These are phyloP conservation scores for Wickerhamomyces chambardii DNA, from an alignment of 805 yeast species.

Conservation along the genomic window DNA sequence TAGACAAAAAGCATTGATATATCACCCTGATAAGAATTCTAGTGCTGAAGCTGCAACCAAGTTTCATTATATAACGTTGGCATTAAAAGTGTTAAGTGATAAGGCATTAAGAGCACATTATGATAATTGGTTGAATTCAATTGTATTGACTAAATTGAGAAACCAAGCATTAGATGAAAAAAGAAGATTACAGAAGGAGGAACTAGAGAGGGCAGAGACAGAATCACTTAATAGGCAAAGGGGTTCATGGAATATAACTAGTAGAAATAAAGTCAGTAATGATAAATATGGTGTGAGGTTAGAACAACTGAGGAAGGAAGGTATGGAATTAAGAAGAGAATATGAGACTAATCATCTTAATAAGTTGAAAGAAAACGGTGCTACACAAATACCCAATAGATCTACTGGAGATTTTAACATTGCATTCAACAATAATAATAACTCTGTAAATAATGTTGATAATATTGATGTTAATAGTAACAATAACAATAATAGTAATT, in stretches of 20 bases:
- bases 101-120: constrained; percentile 73
- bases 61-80: constrained; percentile 79
- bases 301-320: constrained; percentile 16
- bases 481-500: not conserved
- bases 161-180: constrained; percentile 7
- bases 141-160: constrained; percentile 3
- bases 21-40: constrained; percentile 78
- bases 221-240: constrained; percentile 1
- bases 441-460: not conserved
- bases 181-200: constrained; percentile 13
- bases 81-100: constrained; percentile 78
- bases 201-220: constrained; percentile 14
- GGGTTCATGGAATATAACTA: constrained; percentile 5
- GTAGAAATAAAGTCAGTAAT: constrained; percentile 2
- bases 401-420: no score
- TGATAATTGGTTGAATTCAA: constrained; percentile 32
- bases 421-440: not conserved
- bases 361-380: no score
- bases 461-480: no score
- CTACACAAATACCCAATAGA: no score
- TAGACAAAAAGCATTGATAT: constrained; percentile 67
- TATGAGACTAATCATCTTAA: constrained; percentile 6
- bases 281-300: constrained; percentile 7
- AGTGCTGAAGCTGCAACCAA: constrained; percentile 84
- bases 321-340: constrained; percentile 9